Percentiles rank a stretch among this genome's conserved stretches.
phyloP scores from a whole-genome alignment of 2,329 filamentous ascomycete genomes.

The Diaporthe longicolla region DNA sequence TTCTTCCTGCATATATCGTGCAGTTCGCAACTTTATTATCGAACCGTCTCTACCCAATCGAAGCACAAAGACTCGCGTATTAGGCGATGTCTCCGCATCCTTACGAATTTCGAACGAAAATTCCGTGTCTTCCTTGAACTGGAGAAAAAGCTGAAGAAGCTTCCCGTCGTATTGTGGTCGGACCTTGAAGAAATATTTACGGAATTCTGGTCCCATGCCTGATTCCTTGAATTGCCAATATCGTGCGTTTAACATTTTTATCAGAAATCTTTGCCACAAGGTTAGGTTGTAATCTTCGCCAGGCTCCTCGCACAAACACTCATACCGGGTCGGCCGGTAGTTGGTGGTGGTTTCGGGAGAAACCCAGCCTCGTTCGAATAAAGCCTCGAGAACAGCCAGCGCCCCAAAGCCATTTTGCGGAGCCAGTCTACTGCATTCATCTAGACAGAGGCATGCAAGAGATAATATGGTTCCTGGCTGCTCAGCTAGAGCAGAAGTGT shows the following conservation, averaged over 20 bases:
- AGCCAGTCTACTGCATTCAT: no score
- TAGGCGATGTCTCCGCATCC: not conserved
- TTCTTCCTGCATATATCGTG: accelerated
- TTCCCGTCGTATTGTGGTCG: not conserved
- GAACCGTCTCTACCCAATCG: not conserved
- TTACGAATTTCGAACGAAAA: not conserved
- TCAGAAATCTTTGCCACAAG: not conserved
- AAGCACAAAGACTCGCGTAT: not conserved
- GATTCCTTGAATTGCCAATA: not conserved
- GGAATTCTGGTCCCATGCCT: not conserved
- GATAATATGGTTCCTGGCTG: not conserved
- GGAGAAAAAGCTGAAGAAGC: not conserved
- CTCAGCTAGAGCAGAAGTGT: not conserved
- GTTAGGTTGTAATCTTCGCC: not conserved
- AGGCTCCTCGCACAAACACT: no score
- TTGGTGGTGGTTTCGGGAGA: not conserved
- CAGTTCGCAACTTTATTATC: not conserved
- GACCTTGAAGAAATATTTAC: no score
- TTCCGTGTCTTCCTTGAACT: not conserved
- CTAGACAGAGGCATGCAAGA: not conserved
- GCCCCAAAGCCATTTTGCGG: not conserved
- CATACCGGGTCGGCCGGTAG: not conserved
- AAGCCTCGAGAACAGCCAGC: not conserved
- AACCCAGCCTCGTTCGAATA: not conserved
- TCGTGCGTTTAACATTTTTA: not conserved